Percentiles rank a stretch among this genome's conserved stretches.
Evolutionary conservation across 2,329 filamentous ascomycete species (phyloP).

Genomic region (Cryoendolithus antarcticus): DNA sequence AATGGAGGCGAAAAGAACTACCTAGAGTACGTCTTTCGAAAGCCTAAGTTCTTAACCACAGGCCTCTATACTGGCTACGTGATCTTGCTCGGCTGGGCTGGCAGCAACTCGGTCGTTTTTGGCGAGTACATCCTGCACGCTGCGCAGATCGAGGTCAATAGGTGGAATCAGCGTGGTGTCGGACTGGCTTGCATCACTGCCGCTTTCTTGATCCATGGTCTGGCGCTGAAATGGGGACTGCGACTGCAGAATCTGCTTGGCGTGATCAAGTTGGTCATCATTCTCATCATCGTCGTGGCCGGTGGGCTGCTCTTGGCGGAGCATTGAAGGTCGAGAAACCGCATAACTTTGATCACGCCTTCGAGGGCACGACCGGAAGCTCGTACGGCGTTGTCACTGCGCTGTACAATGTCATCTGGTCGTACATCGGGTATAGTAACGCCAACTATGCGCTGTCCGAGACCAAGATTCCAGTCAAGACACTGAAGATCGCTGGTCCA

Average conservation of each 20-base stretch:
- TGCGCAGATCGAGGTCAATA: constrained; percentile 46
- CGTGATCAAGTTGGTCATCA: constrained; percentile 52
- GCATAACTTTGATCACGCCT: constrained; percentile 51
- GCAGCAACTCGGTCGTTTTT: constrained; percentile 56
- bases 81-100: constrained; percentile 51
- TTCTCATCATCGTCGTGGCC: constrained; percentile 52
- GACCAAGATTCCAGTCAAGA: constrained; percentile 52
- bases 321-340: constrained; percentile 49
- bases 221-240: constrained; percentile 53
- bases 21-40: constrained; percentile 51
- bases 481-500: constrained; percentile 53
- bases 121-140: constrained; percentile 59
- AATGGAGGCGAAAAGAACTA: constrained; percentile 59
- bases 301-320: constrained; percentile 51
- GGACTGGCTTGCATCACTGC: constrained; percentile 54
- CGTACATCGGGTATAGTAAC: constrained; percentile 56
- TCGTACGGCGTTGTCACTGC: constrained; percentile 58
- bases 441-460: constrained; percentile 56
- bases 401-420: constrained; percentile 61
- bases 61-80: constrained; percentile 49
- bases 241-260: constrained; percentile 55
- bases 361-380: constrained; percentile 52
- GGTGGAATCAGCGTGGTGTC: constrained; percentile 56
- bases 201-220: constrained; percentile 54
- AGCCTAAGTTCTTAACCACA: constrained; percentile 49